A percentile compares a stretch with the other conserved stretches of the same genome.
phyloP scores from a whole-genome alignment of 176 grass and related monocot genomes.

The Musa troglodytarum region DNA sequence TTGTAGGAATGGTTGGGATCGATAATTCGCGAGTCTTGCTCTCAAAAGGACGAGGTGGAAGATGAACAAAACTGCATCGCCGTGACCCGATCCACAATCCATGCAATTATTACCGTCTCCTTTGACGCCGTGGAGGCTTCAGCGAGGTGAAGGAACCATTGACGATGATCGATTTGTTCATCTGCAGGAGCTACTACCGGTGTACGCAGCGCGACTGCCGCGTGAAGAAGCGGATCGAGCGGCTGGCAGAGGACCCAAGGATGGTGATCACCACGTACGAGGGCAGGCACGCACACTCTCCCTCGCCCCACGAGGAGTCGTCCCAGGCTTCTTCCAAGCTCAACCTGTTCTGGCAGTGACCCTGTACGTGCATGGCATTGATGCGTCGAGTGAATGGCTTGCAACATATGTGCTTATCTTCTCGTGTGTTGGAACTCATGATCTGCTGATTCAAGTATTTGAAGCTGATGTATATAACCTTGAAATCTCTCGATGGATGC shows the following conservation, averaged over 20 bases:
- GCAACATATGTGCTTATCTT: too few species aligned
- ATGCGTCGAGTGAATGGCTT: too few species aligned
- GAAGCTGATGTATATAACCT: too few species aligned
- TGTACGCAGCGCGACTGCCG: not conserved
- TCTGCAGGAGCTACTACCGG: slow-evolving; percentile 2
- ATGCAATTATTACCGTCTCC: not conserved
- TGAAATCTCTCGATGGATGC: too few species aligned
- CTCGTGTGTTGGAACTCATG: too few species aligned
- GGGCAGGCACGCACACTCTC: slow-evolving; percentile 6
- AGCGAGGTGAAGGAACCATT: not conserved
- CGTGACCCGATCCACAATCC: not conserved
- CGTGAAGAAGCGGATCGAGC: slow-evolving; percentile 14
- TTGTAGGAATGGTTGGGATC: not conserved
- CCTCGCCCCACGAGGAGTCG: not conserved
- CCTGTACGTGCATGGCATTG: too few species aligned
- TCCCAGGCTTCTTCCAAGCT: not conserved
- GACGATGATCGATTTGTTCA: too few species aligned
- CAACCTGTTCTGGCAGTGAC: slow-evolving; percentile 1
- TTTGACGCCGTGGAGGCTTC: not conserved
- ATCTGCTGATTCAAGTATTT: too few species aligned
- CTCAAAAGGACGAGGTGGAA: not conserved
- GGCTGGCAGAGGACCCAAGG: slow-evolving; percentile 4
- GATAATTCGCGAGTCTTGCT: not conserved
- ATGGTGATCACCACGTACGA: slow-evolving; percentile 19
- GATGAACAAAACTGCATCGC: not conserved